Evolutionary conservation across 2,329 filamentous ascomycete species (phyloP).

Genomic region (Stromatinia cepivora): DNA sequence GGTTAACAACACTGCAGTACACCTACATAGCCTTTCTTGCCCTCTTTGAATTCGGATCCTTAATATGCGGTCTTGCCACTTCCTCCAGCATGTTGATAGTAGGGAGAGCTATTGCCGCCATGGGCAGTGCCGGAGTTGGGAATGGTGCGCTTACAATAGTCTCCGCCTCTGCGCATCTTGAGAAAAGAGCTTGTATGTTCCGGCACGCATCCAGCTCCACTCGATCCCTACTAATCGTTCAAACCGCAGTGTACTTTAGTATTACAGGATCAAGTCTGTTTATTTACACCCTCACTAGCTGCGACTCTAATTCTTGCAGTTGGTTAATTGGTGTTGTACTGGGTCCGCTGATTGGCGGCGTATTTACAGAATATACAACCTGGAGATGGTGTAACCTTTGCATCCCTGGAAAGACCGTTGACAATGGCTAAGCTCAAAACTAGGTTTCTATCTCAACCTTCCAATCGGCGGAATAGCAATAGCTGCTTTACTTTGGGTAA

Average conservation of each 20-base stretch:
- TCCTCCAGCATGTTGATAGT: constrained; percentile 54
- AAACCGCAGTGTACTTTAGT: not conserved
- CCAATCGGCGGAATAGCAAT: constrained; percentile 43
- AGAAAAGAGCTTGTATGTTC: not conserved
- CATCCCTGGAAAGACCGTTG: not conserved
- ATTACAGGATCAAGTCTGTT: not conserved
- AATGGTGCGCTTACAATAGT: constrained; percentile 53
- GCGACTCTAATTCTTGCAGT: constrained; percentile 21
- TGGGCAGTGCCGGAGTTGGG: constrained; percentile 52
- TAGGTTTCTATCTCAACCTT: constrained; percentile 47
- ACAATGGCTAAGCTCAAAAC: not conserved
- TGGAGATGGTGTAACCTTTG: constrained; percentile 38
- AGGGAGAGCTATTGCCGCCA: constrained; percentile 54
- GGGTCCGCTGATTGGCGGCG: constrained; percentile 42
- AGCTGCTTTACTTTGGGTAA: constrained; percentile 42
- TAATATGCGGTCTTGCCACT: constrained; percentile 52
- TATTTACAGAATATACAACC: constrained; percentile 42
- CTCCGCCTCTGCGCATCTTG: not conserved
- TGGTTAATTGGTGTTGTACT: constrained; percentile 31
- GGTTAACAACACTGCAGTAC: constrained; percentile 3
- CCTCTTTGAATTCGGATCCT: constrained; percentile 56
- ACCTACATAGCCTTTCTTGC: constrained; percentile 39
- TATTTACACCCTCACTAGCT: not conserved
- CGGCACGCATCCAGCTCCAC: no score
- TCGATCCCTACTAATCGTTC: not conserved